Base-by-base conservation (phyloP, 2,329 filamentous ascomycete genomes). In the Colletotrichum orchidophilum region DNA sequence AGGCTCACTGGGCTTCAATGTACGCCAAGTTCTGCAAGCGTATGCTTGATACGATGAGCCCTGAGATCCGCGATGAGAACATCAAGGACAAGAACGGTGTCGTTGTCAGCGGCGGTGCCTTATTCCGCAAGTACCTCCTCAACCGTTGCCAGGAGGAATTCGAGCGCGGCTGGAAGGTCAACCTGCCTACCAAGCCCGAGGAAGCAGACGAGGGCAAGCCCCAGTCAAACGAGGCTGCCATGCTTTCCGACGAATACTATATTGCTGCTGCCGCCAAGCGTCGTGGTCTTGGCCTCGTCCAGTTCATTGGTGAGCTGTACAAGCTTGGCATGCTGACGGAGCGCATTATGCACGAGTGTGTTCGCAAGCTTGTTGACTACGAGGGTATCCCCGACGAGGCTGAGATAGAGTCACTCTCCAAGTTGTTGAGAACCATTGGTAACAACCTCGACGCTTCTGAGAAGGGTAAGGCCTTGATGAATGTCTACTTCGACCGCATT, bases 131-230 rank as follows among this genome's bases (percentile, higher is more conserved):
- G 85, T 99, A 99, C 82, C 89, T 99, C 39, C 93, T 99, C 80
- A 99, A 98, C 87, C 91, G 96, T 77, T 99, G 96, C 83, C 96
- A 99, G 83, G 95, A 98, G 80, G 96, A 99, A 81, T 99, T 99
- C 80, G 96, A 99, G 87, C 94, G 95, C 77, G 96, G 96, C 75
- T 99, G 96, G 96, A 94, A 97, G 83, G 86, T 93, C 78, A 94
- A 97, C 80, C 86, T 98, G 55, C 94, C 95, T 27, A 88, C 82
- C 26, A 92, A 93, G 81, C 91, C 92, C 53, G 81, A 85, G 72
- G 94, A 97, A 77, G 93, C 91, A 70, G 87, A 90, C 54, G 78
- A 78, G 35, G 60, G 67, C 18, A 63, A 70, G 81, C 81, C 52
- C 76, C 88, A 88, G 80, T 84, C 87, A 2, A 88, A 88, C 72